Conservation (phyloP, 352 stramenopile genomes). For the Thalassiosira hispida region DNA sequence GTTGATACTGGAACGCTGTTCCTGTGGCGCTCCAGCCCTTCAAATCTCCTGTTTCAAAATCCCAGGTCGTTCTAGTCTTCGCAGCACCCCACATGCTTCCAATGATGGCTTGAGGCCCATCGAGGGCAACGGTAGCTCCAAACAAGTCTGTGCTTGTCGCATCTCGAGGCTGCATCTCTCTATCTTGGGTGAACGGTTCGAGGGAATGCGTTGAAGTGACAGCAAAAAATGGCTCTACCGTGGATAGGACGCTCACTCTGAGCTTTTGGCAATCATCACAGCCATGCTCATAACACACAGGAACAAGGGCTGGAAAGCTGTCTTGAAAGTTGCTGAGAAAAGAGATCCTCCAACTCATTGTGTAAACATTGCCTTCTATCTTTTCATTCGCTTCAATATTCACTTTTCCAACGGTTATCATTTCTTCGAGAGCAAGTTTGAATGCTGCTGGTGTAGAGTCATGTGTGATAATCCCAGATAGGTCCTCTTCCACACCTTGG, state of each 20-base stretch:
- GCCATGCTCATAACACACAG: constrained; percentile 44
- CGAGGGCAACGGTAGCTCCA: constrained; percentile 71
- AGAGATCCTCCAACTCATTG: constrained; percentile 67
- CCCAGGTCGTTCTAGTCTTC: constrained; percentile 92
- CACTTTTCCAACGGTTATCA: constrained; percentile 84
- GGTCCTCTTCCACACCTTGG: constrained; percentile 81
- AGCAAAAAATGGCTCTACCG: constrained; percentile 43
- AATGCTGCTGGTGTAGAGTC: constrained; percentile 83
- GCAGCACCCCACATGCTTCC: constrained; percentile 63
- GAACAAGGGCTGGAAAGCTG: constrained; percentile 40
- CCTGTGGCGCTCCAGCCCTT: constrained; percentile 92
- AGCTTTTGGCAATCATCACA: constrained; percentile 61
- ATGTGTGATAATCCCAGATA: constrained; percentile 57
- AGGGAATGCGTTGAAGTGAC: constrained; percentile 37
- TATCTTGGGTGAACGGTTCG: constrained; percentile 43
- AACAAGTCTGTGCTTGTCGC: constrained; percentile 73
- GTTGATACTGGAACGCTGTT: constrained; percentile 92
- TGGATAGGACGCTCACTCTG: constrained; percentile 54
- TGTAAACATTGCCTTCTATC: constrained; percentile 38
- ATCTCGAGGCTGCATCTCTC: constrained; percentile 55
- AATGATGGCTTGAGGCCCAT: constrained; percentile 73
- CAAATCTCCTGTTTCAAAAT: constrained; percentile 96
- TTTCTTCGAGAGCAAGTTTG: constrained; percentile 87
- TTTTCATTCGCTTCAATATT: constrained; percentile 62
- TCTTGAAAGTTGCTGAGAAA: constrained; percentile 68